A percentile compares a stretch with the other conserved stretches of the same genome.
phyloP scores from a whole-genome alignment of 805 yeast species.

The Candida sithepensis region DNA sequence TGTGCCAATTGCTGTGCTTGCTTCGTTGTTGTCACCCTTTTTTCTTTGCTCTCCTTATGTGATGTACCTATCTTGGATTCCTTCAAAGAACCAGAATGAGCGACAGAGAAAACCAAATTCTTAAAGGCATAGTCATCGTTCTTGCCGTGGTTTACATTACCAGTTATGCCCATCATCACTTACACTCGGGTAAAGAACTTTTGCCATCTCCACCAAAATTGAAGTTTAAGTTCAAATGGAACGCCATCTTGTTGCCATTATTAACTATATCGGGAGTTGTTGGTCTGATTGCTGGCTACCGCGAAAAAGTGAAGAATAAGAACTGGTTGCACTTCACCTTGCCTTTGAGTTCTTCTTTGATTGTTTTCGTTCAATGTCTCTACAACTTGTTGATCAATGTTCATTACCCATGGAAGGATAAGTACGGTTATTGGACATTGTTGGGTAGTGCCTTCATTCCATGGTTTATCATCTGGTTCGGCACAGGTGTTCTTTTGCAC shows the following conservation, averaged over 20 bases:
- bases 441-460: not conserved
- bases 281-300: not conserved
- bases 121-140: not conserved
- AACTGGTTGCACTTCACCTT: not conserved
- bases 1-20: not conserved
- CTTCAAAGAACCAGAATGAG: not conserved
- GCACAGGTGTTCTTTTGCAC: not conserved
- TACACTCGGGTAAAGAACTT: not conserved
- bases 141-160: not conserved
- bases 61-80: not conserved
- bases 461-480: not conserved
- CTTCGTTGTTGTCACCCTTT: not conserved
- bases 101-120: not conserved
- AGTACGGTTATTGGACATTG: not conserved
- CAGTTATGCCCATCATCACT: not conserved
- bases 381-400: not conserved
- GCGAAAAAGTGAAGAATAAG: not conserved
- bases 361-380: not conserved
- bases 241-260: not conserved
- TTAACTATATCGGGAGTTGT: not conserved
- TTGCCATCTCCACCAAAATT: not conserved
- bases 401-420: not conserved
- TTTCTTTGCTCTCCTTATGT: not conserved
- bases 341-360: not conserved
- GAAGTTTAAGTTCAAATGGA: not conserved